A percentile compares a stretch with the other conserved stretches of the same genome.
Evolutionary conservation across 371 early-diverging fungal genomes (phyloP).

Genomic region (Fennellomyces sp.): DNA sequence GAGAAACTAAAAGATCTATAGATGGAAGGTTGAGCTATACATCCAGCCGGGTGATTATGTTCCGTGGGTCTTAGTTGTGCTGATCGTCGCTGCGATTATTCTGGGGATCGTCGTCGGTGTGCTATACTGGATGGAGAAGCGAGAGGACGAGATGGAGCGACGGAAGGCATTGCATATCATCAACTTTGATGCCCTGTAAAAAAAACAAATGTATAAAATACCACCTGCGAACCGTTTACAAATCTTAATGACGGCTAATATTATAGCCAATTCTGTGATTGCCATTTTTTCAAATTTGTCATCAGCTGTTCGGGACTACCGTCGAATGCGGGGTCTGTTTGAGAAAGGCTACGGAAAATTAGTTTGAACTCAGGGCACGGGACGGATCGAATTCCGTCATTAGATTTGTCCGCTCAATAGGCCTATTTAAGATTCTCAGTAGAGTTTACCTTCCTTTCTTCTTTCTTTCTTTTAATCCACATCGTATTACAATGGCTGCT

Average conservation of each 20-base stretch:
- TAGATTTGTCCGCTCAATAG: not conserved
- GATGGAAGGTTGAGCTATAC: slow-evolving; percentile 87
- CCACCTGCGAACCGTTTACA: not conserved
- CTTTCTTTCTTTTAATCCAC: slow-evolving; percentile 1
- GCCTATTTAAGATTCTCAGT: not conserved
- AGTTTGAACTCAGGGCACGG: slow-evolving; percentile 1
- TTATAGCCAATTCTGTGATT: slow-evolving; percentile 1
- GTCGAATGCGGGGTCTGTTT: not conserved
- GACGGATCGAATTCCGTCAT: slow-evolving; percentile 7
- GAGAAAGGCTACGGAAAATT: slow-evolving; percentile 3
- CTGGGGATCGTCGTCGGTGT: slow-evolving; percentile 71
- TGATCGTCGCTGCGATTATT: slow-evolving; percentile 64
- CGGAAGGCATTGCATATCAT: slow-evolving; percentile 77
- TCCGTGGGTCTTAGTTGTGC: slow-evolving; percentile 72
- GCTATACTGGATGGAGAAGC: slow-evolving; percentile 78
- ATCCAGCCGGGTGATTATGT: slow-evolving; percentile 85
- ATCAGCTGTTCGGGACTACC: not conserved
- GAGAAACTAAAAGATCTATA: slow-evolving; percentile 10
- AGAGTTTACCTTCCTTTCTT: not conserved
- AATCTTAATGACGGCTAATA: slow-evolving; percentile 1
- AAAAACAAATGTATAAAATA: not conserved
- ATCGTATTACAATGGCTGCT: slow-evolving; percentile 12
- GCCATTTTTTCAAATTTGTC: not conserved
- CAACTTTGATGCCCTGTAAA: slow-evolving; percentile 90
- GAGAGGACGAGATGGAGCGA: slow-evolving; percentile 80